These are phyloP conservation scores for Fusarium sarcochroum DNA, from an alignment of 2,329 filamentous ascomycete species.

Conservation along the genomic window DNA sequence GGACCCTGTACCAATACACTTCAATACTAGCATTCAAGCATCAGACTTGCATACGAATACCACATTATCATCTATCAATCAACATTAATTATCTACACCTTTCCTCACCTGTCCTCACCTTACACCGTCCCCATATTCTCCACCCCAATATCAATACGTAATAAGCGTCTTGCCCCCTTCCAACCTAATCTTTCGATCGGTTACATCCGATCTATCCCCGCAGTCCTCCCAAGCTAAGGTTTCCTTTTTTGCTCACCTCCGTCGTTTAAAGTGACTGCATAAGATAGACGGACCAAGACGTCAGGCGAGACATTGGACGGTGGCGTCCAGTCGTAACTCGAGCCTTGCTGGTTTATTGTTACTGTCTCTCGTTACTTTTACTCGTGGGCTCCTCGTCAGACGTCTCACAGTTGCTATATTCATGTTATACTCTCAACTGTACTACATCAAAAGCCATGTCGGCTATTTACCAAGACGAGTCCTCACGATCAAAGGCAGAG, in stretches of 20 bases:
- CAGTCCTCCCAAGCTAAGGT: not conserved
- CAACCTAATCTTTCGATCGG: slow-evolving; percentile 17
- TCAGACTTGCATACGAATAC: not conserved
- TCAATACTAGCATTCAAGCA: not conserved
- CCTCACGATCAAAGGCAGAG: not conserved
- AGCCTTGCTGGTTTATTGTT: slow-evolving; percentile 18
- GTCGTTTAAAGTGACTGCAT: slow-evolving; percentile 15
- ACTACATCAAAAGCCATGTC: slow-evolving; percentile 10
- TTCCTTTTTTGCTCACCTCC: not conserved
- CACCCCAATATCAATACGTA: slow-evolving; percentile 1
- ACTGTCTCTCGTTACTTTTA: slow-evolving; percentile 34
- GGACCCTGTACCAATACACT: not conserved
- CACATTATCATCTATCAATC: not conserved
- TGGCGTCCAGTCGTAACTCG: slow-evolving; percentile 40
- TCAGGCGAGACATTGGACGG: slow-evolving; percentile 39
- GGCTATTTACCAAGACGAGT: slow-evolving; percentile 25
- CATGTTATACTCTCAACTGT: slow-evolving; percentile 10
- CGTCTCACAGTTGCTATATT: slow-evolving; percentile 20
- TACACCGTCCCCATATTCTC: not conserved
- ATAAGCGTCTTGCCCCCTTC: not conserved
- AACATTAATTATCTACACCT: no score
- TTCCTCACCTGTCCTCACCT: not conserved
- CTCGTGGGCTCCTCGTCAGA: slow-evolving; percentile 32
- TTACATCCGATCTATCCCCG: slow-evolving; percentile 31
- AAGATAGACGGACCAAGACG: not conserved